Percentiles rank a stretch among this genome's conserved stretches.
Conservation (phyloP, 1,284 basidiomycete genomes). For the Heterobasidion parviporum region DNA sequence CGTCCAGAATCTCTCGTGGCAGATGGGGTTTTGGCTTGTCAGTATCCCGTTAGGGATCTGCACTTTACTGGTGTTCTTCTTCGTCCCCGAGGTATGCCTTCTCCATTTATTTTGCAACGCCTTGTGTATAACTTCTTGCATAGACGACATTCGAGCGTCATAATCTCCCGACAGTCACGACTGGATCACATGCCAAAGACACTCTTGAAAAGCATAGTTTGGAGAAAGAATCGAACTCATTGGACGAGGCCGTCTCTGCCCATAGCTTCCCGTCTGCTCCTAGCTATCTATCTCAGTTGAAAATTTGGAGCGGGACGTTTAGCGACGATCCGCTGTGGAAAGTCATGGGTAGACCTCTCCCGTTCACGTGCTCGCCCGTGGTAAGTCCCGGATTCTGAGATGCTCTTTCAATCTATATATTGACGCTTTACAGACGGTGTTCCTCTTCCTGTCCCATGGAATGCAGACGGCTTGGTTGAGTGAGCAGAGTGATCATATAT, state of each 20-base stretch:
- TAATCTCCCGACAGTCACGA: background rate
- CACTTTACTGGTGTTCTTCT: constrained; percentile 28
- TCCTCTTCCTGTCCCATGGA: constrained; percentile 27
- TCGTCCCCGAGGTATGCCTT: constrained; percentile 31
- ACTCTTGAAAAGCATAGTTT: constrained; percentile 19
- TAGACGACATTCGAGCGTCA: constrained; percentile 23
- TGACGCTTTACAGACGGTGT: constrained; percentile 23
- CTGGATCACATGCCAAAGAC: background rate
- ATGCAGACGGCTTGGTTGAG: constrained; percentile 36
- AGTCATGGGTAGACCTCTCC: constrained; percentile 29
- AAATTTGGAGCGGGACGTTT: constrained; percentile 28
- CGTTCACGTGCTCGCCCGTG: constrained; percentile 32
- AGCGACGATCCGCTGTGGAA: constrained; percentile 24
- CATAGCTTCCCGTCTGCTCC: constrained; percentile 7
- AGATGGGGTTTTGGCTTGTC: constrained; percentile 35
- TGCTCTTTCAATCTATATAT: background rate
- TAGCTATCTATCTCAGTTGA: constrained; percentile 25
- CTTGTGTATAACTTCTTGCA: background rate
- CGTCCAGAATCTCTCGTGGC: constrained; percentile 31
- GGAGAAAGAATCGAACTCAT: constrained; percentile 17
- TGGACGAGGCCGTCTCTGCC: background rate
- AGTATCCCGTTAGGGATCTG: constrained; percentile 29
- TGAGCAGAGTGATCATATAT: constrained; percentile 10
- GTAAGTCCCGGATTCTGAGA: constrained; percentile 16
- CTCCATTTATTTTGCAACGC: background rate